Evolutionary conservation across 2,329 filamentous ascomycete species (phyloP), one percentile per base, ranked within the genome.

Genomic region (Exophiala mesophila): DNA sequence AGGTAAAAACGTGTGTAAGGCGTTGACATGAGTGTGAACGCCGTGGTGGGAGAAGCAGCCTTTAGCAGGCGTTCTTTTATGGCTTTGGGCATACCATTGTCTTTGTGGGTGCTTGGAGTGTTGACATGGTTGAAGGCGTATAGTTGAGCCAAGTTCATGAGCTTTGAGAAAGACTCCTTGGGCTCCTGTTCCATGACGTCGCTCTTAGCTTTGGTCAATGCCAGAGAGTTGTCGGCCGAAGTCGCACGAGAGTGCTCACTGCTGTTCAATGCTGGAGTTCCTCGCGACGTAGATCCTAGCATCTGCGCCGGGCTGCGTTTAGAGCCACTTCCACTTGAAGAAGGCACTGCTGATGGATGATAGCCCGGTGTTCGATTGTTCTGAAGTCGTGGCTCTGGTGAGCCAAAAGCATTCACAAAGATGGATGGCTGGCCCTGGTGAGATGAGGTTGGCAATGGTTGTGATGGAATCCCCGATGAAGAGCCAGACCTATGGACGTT

Each of bases 101-200:
- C 52, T 34, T 39, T 41, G n/a, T 41, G 31, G 2, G 47, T 50
- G 41, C 49, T 54, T 16, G 47, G 47, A n/a, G 43, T 21, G 36
- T 54, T 54, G 49, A 49, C 47, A 23, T 52, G 47, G 8, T 35
- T 12, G 31, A 35, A 45, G 2, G 41, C 41, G 33, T 45, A 54
- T 19, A 9, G 30, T 13, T 52, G 39, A 7, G 41, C 35, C 44
- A 47, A 48, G 18, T 37, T 28, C 20, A 48, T 32, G 15, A 54
- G 39, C 6, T 46, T 24, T 18, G 19, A 26, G 16, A 49, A 43
- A 13, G 38, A 29, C 13, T 12, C 12, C 7, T 6, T 7, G 7
- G 12, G 6, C 7, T 28, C 29, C 12, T 24, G 18, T 17, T 26
- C n/a, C 3, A 18, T 15, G 13, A 19, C 21, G 30, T 31, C 26